Percentiles rank a stretch among this genome's conserved stretches.
These are phyloP conservation scores for Pichia paraexigua DNA, from an alignment of 805 yeast genomes.

Conservation along the genomic window DNA sequence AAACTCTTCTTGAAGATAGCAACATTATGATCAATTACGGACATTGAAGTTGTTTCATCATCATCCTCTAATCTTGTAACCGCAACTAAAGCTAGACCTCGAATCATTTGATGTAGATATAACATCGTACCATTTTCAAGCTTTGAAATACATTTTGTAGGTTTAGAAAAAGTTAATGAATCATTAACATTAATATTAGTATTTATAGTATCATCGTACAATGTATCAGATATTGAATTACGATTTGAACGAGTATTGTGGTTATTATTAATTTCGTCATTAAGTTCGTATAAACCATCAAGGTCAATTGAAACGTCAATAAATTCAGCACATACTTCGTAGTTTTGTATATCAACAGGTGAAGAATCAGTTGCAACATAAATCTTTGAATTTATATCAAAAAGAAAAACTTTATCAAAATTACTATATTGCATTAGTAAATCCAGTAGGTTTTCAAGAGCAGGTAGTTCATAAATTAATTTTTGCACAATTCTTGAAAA, in stretches of 20 bases:
- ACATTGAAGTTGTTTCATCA: constrained; percentile 38
- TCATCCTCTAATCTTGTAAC: constrained; percentile 61
- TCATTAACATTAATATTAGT: neutral
- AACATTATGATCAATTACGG: constrained; percentile 85
- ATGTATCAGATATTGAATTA: constrained; percentile 1
- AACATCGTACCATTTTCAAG: constrained; percentile 79
- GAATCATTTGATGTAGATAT: constrained; percentile 83
- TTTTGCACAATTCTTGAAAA: constrained; percentile 90
- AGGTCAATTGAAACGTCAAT: constrained; percentile 90
- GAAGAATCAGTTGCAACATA: constrained; percentile 94
- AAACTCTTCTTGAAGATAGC: constrained; percentile 70
- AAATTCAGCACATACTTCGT: constrained; percentile 95
- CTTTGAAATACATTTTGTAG: constrained; percentile 53
- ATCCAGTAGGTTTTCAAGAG: constrained; percentile 81
- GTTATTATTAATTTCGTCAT: neutral
- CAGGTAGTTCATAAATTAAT: constrained; percentile 79
- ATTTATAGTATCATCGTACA: constrained; percentile 1
- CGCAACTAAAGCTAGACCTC: constrained; percentile 88
- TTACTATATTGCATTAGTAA: constrained; percentile 81
- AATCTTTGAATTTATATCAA: constrained; percentile 86
- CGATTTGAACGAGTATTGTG: neutral
- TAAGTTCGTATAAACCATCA: constrained; percentile 55
- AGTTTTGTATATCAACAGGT: constrained; percentile 91
- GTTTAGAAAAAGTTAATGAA: constrained; percentile 11
- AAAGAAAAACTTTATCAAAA: constrained; percentile 86